Base-by-base conservation (phyloP, 2,329 filamentous ascomycete genomes). In the Fusarium stilboides region DNA sequence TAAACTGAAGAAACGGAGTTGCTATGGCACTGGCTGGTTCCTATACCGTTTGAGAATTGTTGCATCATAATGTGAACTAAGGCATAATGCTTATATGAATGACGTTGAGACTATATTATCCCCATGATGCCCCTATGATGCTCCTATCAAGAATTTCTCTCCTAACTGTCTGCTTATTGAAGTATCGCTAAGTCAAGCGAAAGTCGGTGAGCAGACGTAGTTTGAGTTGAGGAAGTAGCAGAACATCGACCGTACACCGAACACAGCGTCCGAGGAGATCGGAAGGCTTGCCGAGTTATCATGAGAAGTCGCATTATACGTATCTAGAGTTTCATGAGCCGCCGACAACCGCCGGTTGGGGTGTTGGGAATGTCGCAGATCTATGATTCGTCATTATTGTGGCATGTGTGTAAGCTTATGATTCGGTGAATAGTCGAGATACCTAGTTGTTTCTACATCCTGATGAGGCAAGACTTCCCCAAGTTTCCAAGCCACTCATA, bases 371-470 rank as follows among this genome's bases (percentile, higher is more conserved):
- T 47, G 37, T 43, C 26, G 53, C 28, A 57, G 52, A 59, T 59
- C 52, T 47, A 39, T 50, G 39, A 45, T 50, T 40, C 37, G 34
- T 57, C 42, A 47, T 31, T 42, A 31, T 33, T 22, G 58, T 44
- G 17, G 15, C 7, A 44, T 17, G 42, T 26, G 20, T 53, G 15
- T 44, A 28, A 28, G 42, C 34, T 43, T 43, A 65, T 65, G 62
- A 65, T 65, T 65, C 62, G 62, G 61, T 59, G 61, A 53, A 65
- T 65, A 65, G 60, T 65, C 40, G 40, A 65, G 53, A 65, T 46
- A 49, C 50, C 33, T 64, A 52, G 47, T 26, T 36, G 26, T 60
- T 39, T 40, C 46, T 64, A 59, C 20, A 45, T 52, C 62, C 62
- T 65, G 52, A 65, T 59, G 45, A 59, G 62, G 62, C 62, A 65